Evolutionary conservation across 2,329 filamentous ascomycete genomes (phyloP).

Genomic region (Monilinia fructigena): DNA sequence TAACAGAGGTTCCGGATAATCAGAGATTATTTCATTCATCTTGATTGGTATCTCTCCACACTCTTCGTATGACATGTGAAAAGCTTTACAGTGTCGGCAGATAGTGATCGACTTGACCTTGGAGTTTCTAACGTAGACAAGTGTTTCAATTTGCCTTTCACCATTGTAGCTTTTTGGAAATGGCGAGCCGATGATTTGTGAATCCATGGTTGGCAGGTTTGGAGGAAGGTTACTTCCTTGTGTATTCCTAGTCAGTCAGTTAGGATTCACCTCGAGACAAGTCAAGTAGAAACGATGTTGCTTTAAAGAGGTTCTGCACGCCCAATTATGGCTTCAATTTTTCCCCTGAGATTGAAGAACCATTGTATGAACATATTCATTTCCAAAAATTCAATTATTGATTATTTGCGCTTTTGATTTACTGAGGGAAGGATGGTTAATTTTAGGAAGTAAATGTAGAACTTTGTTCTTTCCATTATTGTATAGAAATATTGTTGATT

Average conservation of each 20-base stretch:
- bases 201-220: constrained; percentile 2
- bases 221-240: background rate
- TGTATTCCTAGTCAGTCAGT: background rate
- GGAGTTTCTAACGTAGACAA: background rate
- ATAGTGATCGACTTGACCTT: background rate
- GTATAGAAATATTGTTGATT: background rate
- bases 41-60: background rate
- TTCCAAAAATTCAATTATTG: background rate
- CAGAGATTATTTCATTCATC: constrained; percentile 5
- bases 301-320: background rate
- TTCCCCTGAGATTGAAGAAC: background rate
- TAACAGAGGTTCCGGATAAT: background rate
- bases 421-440: background rate
- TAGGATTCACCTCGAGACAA: background rate
- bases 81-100: background rate
- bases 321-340: background rate
- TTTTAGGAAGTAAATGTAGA: background rate
- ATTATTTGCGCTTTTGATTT: background rate
- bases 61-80: background rate
- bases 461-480: background rate
- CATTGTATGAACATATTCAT: background rate
- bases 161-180: background rate
- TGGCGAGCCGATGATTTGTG: background rate
- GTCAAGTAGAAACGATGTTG: background rate
- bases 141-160: background rate